These are phyloP conservation scores for Trichoderma atroviride DNA, from an alignment of 2,329 filamentous ascomycete species.

Conservation along the genomic window DNA sequence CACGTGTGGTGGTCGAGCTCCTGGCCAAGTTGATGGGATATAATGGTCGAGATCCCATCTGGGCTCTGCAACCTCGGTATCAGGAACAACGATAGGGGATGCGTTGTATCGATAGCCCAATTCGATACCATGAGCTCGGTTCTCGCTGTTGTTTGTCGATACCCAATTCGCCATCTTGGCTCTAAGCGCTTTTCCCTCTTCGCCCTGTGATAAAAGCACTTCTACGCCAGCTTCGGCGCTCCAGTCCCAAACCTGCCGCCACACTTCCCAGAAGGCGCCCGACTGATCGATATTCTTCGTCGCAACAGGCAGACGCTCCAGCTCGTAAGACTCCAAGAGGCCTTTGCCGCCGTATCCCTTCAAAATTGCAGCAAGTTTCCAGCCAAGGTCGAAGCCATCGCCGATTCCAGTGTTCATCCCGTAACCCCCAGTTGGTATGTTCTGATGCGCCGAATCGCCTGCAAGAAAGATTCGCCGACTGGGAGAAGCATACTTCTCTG, in stretches of 20 bases:
- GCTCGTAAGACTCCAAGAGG: slow-evolving; percentile 34
- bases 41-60: slow-evolving; percentile 7
- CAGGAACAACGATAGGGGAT: background rate
- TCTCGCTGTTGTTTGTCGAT: slow-evolving; percentile 33
- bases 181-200: background rate
- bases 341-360: slow-evolving; percentile 26
- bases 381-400: slow-evolving; percentile 41
- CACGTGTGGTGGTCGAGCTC: slow-evolving; percentile 4
- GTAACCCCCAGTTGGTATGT: slow-evolving; percentile 41
- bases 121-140: slow-evolving; percentile 36
- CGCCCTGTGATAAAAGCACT: background rate
- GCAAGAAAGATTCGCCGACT: slow-evolving; percentile 41
- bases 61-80: background rate
- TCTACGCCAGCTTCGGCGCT: background rate
- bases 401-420: slow-evolving; percentile 44
- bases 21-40: slow-evolving; percentile 16
- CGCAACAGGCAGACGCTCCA: slow-evolving; percentile 32
- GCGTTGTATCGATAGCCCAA: slow-evolving; percentile 34
- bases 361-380: slow-evolving; percentile 39
- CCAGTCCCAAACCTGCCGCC: background rate
- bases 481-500: slow-evolving; percentile 35
- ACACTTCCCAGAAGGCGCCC: slow-evolving; percentile 1
- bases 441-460: slow-evolving; percentile 43
- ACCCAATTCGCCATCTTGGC: background rate
- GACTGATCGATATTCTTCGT: slow-evolving; percentile 29